A percentile compares a stretch with the other conserved stretches of the same genome.
These are phyloP conservation scores for Aspergillus sp. DNA, from an alignment of 2,329 filamentous ascomycete species.

Conservation along the genomic window DNA sequence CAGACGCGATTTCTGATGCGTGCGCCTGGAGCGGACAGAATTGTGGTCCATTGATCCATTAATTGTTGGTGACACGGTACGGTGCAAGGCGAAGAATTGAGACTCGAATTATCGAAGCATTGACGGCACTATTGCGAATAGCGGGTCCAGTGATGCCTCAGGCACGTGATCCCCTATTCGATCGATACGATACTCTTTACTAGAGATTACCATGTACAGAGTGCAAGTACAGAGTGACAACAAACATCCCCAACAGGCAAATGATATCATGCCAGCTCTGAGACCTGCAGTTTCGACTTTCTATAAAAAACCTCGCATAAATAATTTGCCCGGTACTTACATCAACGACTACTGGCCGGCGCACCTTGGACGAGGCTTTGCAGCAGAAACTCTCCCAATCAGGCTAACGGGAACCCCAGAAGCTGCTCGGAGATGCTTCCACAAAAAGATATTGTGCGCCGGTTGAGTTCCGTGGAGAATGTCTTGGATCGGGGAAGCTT, in stretches of 20 bases:
- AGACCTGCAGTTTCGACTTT: background rate
- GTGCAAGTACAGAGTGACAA: too few species aligned
- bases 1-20: constrained; percentile 27
- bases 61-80: too few species aligned
- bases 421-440: background rate
- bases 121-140: too few species aligned
- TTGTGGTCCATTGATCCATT: background rate
- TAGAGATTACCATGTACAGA: too few species aligned
- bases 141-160: too few species aligned
- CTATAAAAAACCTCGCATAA: background rate
- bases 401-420: background rate
- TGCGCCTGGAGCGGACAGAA: background rate
- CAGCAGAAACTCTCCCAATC: background rate
- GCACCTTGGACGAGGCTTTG: background rate
- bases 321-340: background rate
- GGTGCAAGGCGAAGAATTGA: too few species aligned
- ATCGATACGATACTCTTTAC: too few species aligned
- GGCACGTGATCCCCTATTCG: too few species aligned
- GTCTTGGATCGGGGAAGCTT: background rate
- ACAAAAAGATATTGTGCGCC: background rate
- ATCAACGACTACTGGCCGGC: background rate
- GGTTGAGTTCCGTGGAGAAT: background rate
- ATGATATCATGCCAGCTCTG: background rate
- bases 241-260: too few species aligned
- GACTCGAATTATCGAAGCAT: too few species aligned